Conservation (phyloP, 2,329 filamentous ascomycete genomes). For the Fusarium sp. region DNA sequence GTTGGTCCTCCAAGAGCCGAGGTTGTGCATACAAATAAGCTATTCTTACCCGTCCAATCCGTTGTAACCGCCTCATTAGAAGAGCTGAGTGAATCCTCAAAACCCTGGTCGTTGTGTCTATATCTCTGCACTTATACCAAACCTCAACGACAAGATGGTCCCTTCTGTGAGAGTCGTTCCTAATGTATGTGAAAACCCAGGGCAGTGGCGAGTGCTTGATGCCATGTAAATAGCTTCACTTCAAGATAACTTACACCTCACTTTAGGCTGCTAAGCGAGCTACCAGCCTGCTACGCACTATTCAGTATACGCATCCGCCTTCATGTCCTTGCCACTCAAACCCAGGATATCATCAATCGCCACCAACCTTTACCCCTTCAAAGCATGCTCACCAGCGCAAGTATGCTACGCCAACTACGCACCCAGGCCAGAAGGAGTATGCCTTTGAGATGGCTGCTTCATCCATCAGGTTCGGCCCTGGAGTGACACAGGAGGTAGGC, state of each 20-base stretch:
- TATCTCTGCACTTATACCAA: background rate
- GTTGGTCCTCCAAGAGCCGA: constrained; percentile 38
- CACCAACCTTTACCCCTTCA: constrained; percentile 66
- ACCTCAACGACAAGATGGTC: constrained; percentile 42
- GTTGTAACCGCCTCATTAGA: constrained; percentile 14
- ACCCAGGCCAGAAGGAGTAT: constrained; percentile 84
- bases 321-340: constrained; percentile 94
- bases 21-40: constrained; percentile 29
- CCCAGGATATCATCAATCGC: constrained; percentile 78
- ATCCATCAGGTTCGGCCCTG: constrained; percentile 92
- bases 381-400: constrained; percentile 55
- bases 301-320: constrained; percentile 90
- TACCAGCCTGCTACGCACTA: constrained; percentile 81
- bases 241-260: constrained; percentile 4
- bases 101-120: constrained; percentile 1
- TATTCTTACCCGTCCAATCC: constrained; percentile 21
- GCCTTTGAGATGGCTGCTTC: constrained; percentile 99
- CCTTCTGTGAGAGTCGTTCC: constrained; percentile 50
- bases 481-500: constrained; percentile 93
- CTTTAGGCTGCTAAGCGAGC: constrained; percentile 71
- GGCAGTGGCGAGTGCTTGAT: background rate
- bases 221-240: background rate
- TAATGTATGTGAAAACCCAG: constrained; percentile 46
- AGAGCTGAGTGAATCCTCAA: constrained; percentile 10
- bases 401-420: constrained; percentile 77